A percentile compares a stretch with the other conserved stretches of the same genome.
Conservation (phyloP, 2,329 filamentous ascomycete species). For the Aspergillus sp. region DNA sequence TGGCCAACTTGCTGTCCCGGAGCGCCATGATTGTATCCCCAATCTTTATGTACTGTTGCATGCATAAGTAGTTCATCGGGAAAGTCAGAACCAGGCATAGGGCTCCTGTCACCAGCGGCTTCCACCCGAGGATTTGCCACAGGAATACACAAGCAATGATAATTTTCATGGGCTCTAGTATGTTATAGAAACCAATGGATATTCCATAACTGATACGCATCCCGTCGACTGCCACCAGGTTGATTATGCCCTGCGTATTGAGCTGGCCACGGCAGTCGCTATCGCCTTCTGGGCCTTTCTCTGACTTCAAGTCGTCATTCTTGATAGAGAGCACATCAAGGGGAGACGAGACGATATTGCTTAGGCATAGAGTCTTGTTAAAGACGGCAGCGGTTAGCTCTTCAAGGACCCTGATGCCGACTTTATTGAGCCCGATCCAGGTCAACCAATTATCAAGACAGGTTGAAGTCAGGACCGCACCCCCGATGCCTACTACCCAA, state of each 20-base stretch:
- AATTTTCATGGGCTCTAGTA: background rate
- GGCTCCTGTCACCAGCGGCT: background rate
- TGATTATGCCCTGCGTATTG: background rate
- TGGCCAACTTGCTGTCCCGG: conserved; percentile 46
- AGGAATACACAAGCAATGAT: background rate
- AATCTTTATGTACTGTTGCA: background rate
- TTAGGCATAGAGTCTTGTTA: no score
- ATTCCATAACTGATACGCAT: background rate
- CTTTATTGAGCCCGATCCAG: no score
- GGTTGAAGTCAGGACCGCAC: no score
- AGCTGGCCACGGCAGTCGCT: no score
- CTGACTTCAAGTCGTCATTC: no score
- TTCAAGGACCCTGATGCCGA: no score
- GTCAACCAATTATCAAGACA: no score
- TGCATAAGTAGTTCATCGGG: background rate
- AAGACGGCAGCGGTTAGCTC: no score
- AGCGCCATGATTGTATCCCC: background rate
- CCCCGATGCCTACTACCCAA: no score
- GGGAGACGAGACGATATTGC: no score
- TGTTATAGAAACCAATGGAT: background rate
- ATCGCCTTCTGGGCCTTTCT: no score
- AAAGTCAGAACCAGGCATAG: background rate
- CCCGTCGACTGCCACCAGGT: background rate
- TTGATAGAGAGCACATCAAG: no score
- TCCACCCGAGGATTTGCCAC: background rate